Evolutionary conservation across 2,329 filamentous ascomycete genomes (phyloP).

Genomic region (Tolypocladium capitatum): DNA sequence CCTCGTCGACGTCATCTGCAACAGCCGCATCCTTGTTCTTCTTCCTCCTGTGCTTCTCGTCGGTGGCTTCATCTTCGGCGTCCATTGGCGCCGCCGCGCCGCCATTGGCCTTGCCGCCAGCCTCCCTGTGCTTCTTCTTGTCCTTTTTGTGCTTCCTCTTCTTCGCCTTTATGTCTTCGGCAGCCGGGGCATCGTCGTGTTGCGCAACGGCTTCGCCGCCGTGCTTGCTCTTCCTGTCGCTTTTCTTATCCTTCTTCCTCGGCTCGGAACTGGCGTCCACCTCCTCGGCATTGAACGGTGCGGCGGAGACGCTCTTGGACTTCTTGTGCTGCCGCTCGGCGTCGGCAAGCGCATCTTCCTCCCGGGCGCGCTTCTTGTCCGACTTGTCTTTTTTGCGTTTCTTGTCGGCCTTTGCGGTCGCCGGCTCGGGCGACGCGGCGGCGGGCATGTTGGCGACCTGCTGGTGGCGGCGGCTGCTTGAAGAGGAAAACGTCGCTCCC

Average conservation of each 20-base stretch:
- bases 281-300: constrained; percentile 7
- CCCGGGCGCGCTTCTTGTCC: constrained; percentile 31
- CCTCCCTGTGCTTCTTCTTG: constrained; percentile 18
- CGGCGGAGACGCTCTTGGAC: constrained; percentile 30
- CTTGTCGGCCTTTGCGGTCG: constrained; percentile 22
- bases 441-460: constrained; percentile 18
- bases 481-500: constrained; percentile 1
- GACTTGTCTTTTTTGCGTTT: constrained; percentile 23
- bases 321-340: constrained; percentile 36
- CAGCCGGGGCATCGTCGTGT: neutral
- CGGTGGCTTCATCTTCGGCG: constrained; percentile 1
- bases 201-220: constrained; percentile 7
- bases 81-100: constrained; percentile 10
- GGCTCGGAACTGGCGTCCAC: constrained; percentile 11
- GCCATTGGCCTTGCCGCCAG: constrained; percentile 5
- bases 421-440: constrained; percentile 17
- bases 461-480: constrained; percentile 3
- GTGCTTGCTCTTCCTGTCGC: constrained; percentile 10
- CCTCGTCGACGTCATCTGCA: constrained; percentile 2
- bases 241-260: constrained; percentile 17
- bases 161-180: constrained; percentile 2
- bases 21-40: constrained; percentile 11
- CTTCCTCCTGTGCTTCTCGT: constrained; percentile 19
- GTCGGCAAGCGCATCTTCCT: constrained; percentile 25
- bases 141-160: constrained; percentile 8